These are phyloP conservation scores for Hibiscus tridactylites DNA, from an alignment of 345 rosid genomes.

Conservation along the genomic window DNA sequence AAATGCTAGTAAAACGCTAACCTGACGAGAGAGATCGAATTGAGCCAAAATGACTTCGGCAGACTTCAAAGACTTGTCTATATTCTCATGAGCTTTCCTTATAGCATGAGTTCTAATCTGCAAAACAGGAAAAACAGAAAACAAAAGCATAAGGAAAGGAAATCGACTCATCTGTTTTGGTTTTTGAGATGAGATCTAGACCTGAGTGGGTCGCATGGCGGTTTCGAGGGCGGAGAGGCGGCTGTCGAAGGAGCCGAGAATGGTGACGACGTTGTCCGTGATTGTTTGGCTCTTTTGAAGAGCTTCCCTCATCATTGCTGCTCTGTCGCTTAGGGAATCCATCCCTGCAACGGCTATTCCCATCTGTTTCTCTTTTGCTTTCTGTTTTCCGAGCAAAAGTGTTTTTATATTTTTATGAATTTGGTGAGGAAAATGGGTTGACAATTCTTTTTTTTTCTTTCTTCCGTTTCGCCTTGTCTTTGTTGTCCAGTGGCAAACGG, in stretches of 20 bases:
- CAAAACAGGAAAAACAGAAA: conserved; percentile 7
- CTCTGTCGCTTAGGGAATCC: conserved; percentile 74
- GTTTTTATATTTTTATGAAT: not conserved
- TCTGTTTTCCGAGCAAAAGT: not conserved
- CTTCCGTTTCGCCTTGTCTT: not conserved
- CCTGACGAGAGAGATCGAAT: conserved; percentile 83
- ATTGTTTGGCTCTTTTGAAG: conserved; percentile 84
- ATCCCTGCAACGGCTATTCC: conserved; percentile 36
- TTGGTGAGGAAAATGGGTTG: not conserved
- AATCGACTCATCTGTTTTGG: not conserved
- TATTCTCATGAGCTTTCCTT: conserved; percentile 96
- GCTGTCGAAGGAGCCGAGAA: conserved; percentile 94
- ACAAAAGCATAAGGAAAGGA: not conserved
- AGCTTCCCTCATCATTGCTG: conserved; percentile 66
- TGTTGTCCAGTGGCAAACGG: too few relatives aligned
- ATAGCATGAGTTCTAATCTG: conserved; percentile 93
- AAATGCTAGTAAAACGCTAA: conserved; percentile 21
- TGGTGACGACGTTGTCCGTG: conserved; percentile 77
- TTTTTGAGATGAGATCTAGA: conserved; percentile 7
- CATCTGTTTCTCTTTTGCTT: conserved; percentile 11
- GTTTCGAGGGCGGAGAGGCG: conserved; percentile 96
- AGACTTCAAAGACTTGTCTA: conserved; percentile 80
- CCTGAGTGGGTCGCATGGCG: conserved; percentile 99
- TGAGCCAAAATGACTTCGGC: conserved; percentile 78
- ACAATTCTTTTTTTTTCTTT: not conserved